Evolutionary conservation across 768 basidiomycete genomes (phyloP).

Genomic region (Pleurotus tuoliensis): DNA sequence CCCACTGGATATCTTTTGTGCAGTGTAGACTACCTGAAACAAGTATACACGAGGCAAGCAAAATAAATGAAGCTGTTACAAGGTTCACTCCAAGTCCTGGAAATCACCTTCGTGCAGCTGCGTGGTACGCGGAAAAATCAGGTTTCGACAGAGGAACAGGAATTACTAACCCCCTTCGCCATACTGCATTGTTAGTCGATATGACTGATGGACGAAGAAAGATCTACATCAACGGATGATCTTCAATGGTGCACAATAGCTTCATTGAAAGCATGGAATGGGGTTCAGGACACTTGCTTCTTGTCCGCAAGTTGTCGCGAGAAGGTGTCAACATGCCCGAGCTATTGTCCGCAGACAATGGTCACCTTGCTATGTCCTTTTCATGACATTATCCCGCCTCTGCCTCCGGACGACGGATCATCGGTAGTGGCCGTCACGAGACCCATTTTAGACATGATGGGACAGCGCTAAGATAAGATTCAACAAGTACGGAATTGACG

Average conservation of each 20-base stretch:
- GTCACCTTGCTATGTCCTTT: constrained; percentile 80
- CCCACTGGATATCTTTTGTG: background rate
- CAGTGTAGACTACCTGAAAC: constrained; percentile 3
- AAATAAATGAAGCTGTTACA: background rate
- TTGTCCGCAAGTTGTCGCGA: constrained; percentile 60
- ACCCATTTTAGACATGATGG: constrained; percentile 98
- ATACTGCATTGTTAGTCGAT: constrained; percentile 99
- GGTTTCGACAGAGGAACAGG: background rate
- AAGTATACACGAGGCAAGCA: constrained; percentile 2
- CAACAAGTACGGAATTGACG: background rate
- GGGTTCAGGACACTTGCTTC: constrained; percentile 60
- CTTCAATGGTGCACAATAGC: constrained; percentile 99
- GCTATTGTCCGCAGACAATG: constrained; percentile 12
- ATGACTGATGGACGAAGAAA: constrained; percentile 86
- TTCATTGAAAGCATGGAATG: constrained; percentile 90
- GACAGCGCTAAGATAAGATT: constrained; percentile 74
- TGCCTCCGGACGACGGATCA: constrained; percentile 49
- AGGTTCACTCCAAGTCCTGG: constrained; percentile 55
- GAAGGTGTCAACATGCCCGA: constrained; percentile 30
- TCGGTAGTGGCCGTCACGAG: constrained; percentile 70
- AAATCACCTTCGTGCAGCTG: constrained; percentile 95
- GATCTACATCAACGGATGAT: constrained; percentile 95
- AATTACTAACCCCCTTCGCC: constrained; percentile 78
- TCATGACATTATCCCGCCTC: constrained; percentile 68
- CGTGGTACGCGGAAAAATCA: constrained; percentile 36